These are phyloP conservation scores for Lactifluus subvellereus DNA, from an alignment of 768 basidiomycete genomes.

Conservation along the genomic window DNA sequence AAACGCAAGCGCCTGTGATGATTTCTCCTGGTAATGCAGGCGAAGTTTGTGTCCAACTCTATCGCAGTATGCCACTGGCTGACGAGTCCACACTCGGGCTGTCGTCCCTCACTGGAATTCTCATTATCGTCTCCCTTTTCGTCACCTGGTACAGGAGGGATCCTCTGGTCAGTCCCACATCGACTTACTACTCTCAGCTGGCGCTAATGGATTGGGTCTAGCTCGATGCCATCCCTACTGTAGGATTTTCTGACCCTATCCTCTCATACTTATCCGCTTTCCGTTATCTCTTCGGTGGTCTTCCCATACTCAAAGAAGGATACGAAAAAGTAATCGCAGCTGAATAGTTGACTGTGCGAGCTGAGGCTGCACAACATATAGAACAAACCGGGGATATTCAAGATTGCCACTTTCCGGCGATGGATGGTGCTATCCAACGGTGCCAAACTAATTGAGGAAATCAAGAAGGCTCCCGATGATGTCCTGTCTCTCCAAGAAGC, in stretches of 20 bases:
- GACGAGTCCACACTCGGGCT: not conserved
- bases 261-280: slow-evolving; percentile 27
- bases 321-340: slow-evolving; percentile 1
- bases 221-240: slow-evolving; percentile 28
- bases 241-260: slow-evolving; percentile 28
- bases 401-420: slow-evolving; percentile 26
- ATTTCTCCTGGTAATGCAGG: too few species aligned
- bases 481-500: slow-evolving; percentile 34
- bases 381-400: slow-evolving; percentile 32
- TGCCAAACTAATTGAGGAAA: slow-evolving; percentile 34
- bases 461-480: slow-evolving; percentile 37
- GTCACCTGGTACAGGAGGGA: not conserved
- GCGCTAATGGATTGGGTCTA: not conserved
- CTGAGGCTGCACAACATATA: slow-evolving; percentile 5
- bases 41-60: slow-evolving; percentile 21
- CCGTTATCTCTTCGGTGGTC: not conserved
- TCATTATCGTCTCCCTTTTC: not conserved
- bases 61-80: not conserved
- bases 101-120: not conserved
- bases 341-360: not conserved
- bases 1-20: too few species aligned
- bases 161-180: not conserved
- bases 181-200: not conserved
- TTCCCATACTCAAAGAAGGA: not conserved
- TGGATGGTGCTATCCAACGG: slow-evolving; percentile 39